Evolutionary conservation across 331 rosid species (phyloP), one percentile per base, ranked within the genome.

Genomic region (Erythrophleum ivorense): DNA sequence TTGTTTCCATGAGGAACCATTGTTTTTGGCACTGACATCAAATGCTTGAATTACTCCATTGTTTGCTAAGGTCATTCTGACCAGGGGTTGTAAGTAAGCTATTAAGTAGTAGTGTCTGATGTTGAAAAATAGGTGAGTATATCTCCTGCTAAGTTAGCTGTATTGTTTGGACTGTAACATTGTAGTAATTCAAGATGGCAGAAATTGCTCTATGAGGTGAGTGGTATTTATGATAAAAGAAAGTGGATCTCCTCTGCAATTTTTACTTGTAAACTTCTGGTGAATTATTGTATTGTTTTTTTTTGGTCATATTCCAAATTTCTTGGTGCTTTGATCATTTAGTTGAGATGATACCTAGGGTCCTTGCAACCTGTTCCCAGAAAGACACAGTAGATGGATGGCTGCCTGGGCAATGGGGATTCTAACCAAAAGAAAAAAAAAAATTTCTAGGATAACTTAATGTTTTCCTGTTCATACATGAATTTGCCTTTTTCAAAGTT

Each of bases 401-500:
- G 24, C 15, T 18, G 41, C 48, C 16, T 66, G 72, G 48, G 12
- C 50, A 14, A 40, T 14, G 72, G 19, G 14, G 11, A 38, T 7
- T 40, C 6, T 6, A 38, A 65, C 24, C 9, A 58, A 58, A 46
- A 19, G 2, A n/a, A n/a, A n/a, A n/a, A n/a, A n/a, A n/a, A n/a
- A n/a, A n/a, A n/a, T n/a, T n/a, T n/a, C 21, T 38, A 15, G 19
- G 12, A 16, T 13, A 65, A 65, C 48, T 65, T 15, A 0, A 29
- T 33, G 4, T 38, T 33, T 64, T 29, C 4, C 58, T 53, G 58
- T 62, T 13, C 4, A 12, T 10, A 14, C 70, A 34, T 24, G 77
- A 24, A n/a, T 10, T 71, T 83, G 18, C 79, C 59, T 49, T 63
- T 10, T 73, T 72, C 16, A 10, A 48, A 72, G 55, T 60, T 58